Percentiles rank a stretch among this genome's conserved stretches.
Evolutionary conservation across 305 asterid species (phyloP).

Genomic region (Solanum chacoense): DNA sequence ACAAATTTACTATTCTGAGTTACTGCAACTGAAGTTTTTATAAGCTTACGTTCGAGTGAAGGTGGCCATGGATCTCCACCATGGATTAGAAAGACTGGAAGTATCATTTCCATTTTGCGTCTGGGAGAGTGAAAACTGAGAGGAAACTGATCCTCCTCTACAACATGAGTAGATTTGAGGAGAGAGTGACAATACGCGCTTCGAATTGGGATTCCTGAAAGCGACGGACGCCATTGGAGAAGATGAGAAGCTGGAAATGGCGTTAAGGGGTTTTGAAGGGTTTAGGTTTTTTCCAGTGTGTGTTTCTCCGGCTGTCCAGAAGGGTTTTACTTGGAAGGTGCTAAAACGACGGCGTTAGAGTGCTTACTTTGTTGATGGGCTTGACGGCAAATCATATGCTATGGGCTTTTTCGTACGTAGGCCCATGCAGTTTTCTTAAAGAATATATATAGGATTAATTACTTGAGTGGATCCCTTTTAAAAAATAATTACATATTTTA

Average conservation of each 20-base stretch:
- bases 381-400: neutral
- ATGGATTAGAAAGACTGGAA: conserved; percentile 31
- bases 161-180: conserved; percentile 51
- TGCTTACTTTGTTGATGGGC: neutral
- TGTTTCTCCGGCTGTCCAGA: neutral
- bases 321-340: neutral
- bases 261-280: conserved; percentile 1
- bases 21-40: neutral
- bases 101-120: conserved; percentile 27
- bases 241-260: neutral
- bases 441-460: too few species aligned
- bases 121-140: conserved; percentile 34
- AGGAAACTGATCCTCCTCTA: conserved; percentile 55
- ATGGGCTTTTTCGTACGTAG: neutral
- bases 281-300: neutral
- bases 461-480: too few species aligned
- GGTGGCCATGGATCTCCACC: conserved; percentile 99
- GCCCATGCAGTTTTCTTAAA: neutral
- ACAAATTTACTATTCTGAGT: neutral
- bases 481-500: too few species aligned
- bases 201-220: conserved; percentile 45
- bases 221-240: conserved; percentile 53
- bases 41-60: conserved; percentile 74
- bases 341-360: neutral
- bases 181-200: conserved; percentile 38